Evolutionary conservation across 768 basidiomycete species (phyloP), one percentile per base, ranked within the genome.

Genomic region (Leccinum subgranulosum): DNA sequence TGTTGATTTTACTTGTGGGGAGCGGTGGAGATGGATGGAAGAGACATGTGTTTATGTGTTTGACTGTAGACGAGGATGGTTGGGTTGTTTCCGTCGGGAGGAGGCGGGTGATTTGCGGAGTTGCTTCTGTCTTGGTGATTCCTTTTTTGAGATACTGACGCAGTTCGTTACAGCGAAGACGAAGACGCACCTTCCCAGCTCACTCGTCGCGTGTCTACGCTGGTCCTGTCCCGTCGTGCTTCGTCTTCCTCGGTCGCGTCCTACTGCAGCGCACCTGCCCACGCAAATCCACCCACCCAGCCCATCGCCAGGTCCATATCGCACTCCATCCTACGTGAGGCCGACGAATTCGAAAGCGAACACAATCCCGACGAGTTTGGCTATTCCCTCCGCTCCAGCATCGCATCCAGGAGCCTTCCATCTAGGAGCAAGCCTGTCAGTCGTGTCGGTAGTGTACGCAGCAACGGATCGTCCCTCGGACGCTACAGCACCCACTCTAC

Each of bases 131-230:
- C 8, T 51, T 62, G 34, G 10, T 55, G 23, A 33, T 31, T 56
- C 59, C 31, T 54, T 58, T 51, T 54, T 10, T 10, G 51, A 49
- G 55, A 48, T 21, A 43, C 6, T 54, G 51, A 61, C 49, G 15
- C 7, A 31, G 25, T 6, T 15, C 14, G 27, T 54, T 66, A 53
- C 68, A 86, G 85, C 55, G 87, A 88, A 74, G 87, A 88, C 69
- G 87, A 88, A 75, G 84, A 86, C 56, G 85, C 86, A 0, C 86
- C 86, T 6, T 86, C 84, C 0, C 78, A 83, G 2, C 78, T 88
- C 12, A 88, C 87, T 0, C 77, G 80, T 10, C 83, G 86, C 8
- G 71, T 88, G 6, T 87, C 86, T 5, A 71, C 77, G 0, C 78
- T 87, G 52, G 80, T 81, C 62, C 73, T 87, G 17, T 73, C 78